A percentile compares a stretch with the other conserved stretches of the same genome.
These are phyloP conservation scores for Perkinsus olseni DNA, from an alignment of 169 alveolate species.

Conservation along the genomic window DNA sequence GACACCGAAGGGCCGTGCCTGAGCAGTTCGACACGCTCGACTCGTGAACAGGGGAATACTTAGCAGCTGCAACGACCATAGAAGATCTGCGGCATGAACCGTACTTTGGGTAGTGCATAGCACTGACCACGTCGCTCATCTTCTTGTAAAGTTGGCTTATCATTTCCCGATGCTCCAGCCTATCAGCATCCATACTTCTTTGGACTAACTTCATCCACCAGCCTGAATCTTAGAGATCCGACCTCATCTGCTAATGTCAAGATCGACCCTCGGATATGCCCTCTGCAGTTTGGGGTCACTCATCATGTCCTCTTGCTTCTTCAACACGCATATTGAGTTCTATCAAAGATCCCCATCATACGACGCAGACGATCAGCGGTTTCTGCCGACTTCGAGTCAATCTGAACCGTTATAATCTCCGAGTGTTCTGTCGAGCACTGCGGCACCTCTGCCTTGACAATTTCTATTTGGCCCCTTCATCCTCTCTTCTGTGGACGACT, in stretches of 20 bases:
- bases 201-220: background rate
- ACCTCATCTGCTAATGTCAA: background rate
- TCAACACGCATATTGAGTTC: background rate
- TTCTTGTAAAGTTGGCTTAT: background rate
- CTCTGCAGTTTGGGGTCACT: background rate
- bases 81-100: too few relatives aligned
- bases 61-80: background rate
- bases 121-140: background rate
- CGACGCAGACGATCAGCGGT: background rate
- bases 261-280: background rate
- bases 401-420: background rate
- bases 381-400: background rate
- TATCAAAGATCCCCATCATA: background rate
- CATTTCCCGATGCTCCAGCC: background rate
- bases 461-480: background rate
- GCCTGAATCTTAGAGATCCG: background rate
- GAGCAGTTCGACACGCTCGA: too few relatives aligned
- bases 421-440: background rate
- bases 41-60: too few relatives aligned
- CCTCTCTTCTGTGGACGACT: background rate
- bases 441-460: background rate
- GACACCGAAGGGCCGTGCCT: background rate
- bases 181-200: background rate
- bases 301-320: background rate
- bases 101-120: background rate